A percentile compares a stretch with the other conserved stretches of the same genome.
These are phyloP conservation scores for Psidium guajava DNA, from an alignment of 345 rosid genomes.

Conservation along the genomic window DNA sequence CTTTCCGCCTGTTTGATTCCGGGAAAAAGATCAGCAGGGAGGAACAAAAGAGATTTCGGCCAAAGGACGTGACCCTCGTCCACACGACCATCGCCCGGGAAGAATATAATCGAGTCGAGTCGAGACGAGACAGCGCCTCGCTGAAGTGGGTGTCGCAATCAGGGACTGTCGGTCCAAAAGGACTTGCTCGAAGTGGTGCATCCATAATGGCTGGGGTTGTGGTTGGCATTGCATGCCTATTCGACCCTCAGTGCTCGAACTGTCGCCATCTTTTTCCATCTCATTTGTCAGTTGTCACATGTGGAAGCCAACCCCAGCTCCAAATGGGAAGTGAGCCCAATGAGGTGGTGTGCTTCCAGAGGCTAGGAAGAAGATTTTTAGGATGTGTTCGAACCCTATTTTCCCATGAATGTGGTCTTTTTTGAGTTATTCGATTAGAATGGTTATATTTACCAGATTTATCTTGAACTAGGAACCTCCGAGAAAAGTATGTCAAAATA, in stretches of 20 bases:
- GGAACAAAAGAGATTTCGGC: not conserved
- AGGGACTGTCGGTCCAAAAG: not conserved
- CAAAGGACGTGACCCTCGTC: not conserved
- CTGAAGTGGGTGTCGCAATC: not conserved
- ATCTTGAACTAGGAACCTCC: not conserved
- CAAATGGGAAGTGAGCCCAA: not conserved
- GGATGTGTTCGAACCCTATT: not conserved
- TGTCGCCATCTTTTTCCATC: not conserved
- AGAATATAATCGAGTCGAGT: not conserved
- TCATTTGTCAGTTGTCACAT: not conserved
- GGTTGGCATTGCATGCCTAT: not conserved
- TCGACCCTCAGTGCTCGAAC: not conserved
- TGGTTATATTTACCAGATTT: not conserved
- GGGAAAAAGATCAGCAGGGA: not conserved
- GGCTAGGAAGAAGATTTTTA: not conserved
- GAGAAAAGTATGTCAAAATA: no score
- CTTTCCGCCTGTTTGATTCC: not conserved
- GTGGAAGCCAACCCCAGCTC: not conserved
- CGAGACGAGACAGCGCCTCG: not conserved
- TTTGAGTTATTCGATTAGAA: not conserved
- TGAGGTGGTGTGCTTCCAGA: not conserved
- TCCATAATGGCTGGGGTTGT: not conserved
- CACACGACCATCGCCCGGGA: not conserved
- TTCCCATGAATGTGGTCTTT: not conserved
- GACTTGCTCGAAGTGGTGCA: not conserved